Evolutionary conservation across 2,329 filamentous ascomycete species (phyloP), one percentile per base, ranked within the genome.

Genomic region (Chaetomiaceae sp.): DNA sequence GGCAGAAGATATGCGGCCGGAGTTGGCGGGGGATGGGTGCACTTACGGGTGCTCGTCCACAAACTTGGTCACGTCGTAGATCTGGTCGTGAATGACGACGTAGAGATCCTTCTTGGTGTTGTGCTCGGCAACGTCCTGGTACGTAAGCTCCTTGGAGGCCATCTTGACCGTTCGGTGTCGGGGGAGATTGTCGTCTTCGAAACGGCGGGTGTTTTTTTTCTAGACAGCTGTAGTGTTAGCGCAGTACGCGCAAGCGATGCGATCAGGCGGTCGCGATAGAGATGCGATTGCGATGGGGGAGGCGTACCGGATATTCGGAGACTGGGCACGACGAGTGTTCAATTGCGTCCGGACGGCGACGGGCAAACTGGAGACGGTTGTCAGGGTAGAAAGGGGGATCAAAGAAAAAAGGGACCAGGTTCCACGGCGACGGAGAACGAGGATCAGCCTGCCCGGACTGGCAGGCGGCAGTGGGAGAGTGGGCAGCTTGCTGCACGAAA

Each of bases 1-100:
- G 42, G 42, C 33, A 40, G 20, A 45, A 20, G 18, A 45, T 32
- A 38, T 19, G 49, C 33, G 45, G 45, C 46, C 35, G 27, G 15
- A 24, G 9, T 24, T 24, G 6, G 22, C 12, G 29, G 12, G 29
- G 29, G 30, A 17, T 26, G 35, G 37, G n/a, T n/a, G n/a, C 42
- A 78, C 79, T 72, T 74, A 84, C 80, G 93, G 93, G 70, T 98
- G 93, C 82, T 98, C 93, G 66, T 97, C 91, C 58, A 97, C 76
- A 70, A 98, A 98, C 69, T 83, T 85, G 62, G 82, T 79, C 65
- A 76, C 70, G 69, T 97, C 81, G 80, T 97, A 98, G 73, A 98
- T 83, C 76, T 95, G 95, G 71, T 95, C 90, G 74, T 97, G 88
- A 61, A 98, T 81, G 55, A 96, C 84, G 62, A 96, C 67, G 74